Evolutionary conservation across 192 early-diverging fungal species (phyloP).

Genomic region (Gaertneriomyces sp.): DNA sequence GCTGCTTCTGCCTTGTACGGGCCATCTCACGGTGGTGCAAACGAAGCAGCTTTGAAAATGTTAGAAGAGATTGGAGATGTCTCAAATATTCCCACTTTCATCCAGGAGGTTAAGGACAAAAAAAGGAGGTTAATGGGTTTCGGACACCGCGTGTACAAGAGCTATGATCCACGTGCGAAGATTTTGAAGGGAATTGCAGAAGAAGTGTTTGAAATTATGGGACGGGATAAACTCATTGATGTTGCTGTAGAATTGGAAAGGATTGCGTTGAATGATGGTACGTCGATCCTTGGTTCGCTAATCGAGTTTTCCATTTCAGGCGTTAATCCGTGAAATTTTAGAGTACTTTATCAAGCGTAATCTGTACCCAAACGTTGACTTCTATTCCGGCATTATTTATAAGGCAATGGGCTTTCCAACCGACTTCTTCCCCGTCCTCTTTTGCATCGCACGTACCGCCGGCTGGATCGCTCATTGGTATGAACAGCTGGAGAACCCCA

Average conservation of each 20-base stretch:
- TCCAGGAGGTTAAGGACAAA: conserved; percentile 58
- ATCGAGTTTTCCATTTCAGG: not conserved
- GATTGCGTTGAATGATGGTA: conserved; percentile 50
- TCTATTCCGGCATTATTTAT: conserved; percentile 56
- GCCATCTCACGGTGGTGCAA: conserved; percentile 61
- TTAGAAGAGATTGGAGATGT: conserved; percentile 51
- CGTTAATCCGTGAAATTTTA: not conserved
- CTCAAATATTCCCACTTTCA: conserved; percentile 54
- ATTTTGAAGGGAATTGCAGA: conserved; percentile 60
- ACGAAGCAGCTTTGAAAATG: conserved; percentile 40
- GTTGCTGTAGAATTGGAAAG: conserved; percentile 63
- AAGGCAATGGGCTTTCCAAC: conserved; percentile 68
- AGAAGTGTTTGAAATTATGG: conserved; percentile 65
- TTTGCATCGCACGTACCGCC: conserved; percentile 52
- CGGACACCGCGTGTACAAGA: conserved; percentile 61
- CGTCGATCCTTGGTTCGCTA: not conserved
- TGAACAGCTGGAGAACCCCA: conserved; percentile 49
- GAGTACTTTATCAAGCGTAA: conserved; percentile 62
- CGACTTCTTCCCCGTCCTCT: conserved; percentile 71
- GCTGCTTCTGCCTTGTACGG: conserved; percentile 65
- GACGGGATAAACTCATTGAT: conserved; percentile 57
- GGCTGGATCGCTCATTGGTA: conserved; percentile 69
- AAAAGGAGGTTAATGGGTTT: conserved; percentile 57
- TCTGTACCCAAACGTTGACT: conserved; percentile 63
- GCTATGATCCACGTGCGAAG: conserved; percentile 63